A percentile compares a stretch with the other conserved stretches of the same genome.
Evolutionary conservation across 495 filamentous ascomycete genomes (phyloP).

Genomic region (Penicillium angulare): DNA sequence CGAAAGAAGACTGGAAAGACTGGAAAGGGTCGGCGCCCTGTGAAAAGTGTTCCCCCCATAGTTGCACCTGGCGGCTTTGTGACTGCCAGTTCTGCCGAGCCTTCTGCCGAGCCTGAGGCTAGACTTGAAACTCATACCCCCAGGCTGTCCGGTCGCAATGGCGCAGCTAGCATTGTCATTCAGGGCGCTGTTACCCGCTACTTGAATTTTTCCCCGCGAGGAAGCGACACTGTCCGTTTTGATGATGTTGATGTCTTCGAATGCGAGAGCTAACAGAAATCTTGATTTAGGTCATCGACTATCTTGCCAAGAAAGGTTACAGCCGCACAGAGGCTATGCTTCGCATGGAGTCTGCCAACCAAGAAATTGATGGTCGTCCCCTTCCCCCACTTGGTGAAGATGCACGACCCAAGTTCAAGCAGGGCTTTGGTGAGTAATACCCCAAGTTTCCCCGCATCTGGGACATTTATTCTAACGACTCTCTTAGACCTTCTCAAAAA

Average conservation of each 20-base stretch:
- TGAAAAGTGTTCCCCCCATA: too few relatives aligned
- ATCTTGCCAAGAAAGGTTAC: slow-evolving; percentile 94
- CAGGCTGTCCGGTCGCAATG: too few relatives aligned
- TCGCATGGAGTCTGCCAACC: slow-evolving; percentile 79
- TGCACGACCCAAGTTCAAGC: slow-evolving; percentile 71
- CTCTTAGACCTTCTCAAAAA: slow-evolving; percentile 60
- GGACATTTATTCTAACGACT: slow-evolving; percentile 10
- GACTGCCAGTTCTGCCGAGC: too few relatives aligned
- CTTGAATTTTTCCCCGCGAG: neutral
- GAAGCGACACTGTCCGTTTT: neutral
- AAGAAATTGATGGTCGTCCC: slow-evolving; percentile 73
- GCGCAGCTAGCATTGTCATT: too few relatives aligned
- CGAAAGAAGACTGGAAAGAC: too few relatives aligned
- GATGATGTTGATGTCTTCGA: neutral
- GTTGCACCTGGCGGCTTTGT: too few relatives aligned
- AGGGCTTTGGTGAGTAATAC: slow-evolving; percentile 61
- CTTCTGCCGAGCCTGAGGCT: too few relatives aligned
- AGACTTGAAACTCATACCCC: too few relatives aligned
- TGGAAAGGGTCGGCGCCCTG: too few relatives aligned
- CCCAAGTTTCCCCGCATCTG: neutral
- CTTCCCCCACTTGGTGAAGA: slow-evolving; percentile 63
- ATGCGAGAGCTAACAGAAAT: neutral
- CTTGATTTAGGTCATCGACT: slow-evolving; percentile 78
- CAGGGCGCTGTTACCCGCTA: neutral
- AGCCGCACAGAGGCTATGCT: slow-evolving; percentile 90